These are phyloP conservation scores for Blastobotrys parvus DNA, from an alignment of 805 yeast genomes.

Conservation along the genomic window DNA sequence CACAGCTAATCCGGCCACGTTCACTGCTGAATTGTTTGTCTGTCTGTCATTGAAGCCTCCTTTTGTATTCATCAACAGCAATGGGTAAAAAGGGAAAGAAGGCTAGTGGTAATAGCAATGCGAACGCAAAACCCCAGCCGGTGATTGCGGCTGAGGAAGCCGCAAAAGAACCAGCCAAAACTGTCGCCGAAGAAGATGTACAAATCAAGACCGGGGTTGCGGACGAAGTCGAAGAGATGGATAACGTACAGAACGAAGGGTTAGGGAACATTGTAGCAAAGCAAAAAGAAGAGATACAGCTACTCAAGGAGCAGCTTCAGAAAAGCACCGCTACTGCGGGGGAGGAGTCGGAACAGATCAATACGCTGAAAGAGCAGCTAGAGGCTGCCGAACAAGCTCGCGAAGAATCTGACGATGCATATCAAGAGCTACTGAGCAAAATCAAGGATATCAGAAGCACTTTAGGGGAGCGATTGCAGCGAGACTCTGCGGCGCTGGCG, in stretches of 20 bases:
- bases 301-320: conserved; percentile 2
- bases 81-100: conserved; percentile 1
- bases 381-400: conserved; percentile 41
- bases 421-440: conserved; percentile 31
- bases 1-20: no score
- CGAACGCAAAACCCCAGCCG: neutral
- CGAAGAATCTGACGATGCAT: conserved; percentile 33
- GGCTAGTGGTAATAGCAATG: neutral
- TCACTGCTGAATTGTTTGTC: no score
- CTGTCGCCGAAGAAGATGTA: neutral
- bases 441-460: conserved; percentile 30
- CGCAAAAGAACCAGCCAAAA: neutral
- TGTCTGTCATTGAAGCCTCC: no score
- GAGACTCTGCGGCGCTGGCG: conserved; percentile 27
- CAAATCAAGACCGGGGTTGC: neutral
- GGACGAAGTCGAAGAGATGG: neutral
- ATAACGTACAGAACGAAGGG: neutral
- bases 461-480: conserved; percentile 38
- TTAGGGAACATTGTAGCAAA: conserved; percentile 2
- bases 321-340: conserved; percentile 1
- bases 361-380: conserved; percentile 56
- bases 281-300: conserved; percentile 7
- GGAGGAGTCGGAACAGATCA: conserved; percentile 34
- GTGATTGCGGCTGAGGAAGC: no score
- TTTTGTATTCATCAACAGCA: no score